Evolutionary conservation across 2,329 filamentous ascomycete genomes (phyloP), one percentile per base, ranked within the genome.

Genomic region (Aspergillus candidus): DNA sequence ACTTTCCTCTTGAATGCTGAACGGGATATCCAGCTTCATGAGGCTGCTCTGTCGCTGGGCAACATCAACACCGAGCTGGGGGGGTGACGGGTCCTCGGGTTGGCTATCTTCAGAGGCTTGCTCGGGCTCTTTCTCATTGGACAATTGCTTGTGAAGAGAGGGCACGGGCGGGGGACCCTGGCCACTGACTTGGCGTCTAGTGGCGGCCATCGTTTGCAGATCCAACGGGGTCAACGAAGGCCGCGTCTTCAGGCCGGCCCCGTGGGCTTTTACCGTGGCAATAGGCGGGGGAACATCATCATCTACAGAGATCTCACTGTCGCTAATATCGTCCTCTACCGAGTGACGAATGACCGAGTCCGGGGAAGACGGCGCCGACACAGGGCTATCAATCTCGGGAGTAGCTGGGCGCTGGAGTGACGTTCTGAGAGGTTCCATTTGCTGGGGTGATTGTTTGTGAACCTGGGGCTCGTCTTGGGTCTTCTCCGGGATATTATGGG

Each of bases 341-440:
- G 82, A 80, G 58, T 90, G 86, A 49, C 87, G 86, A 51, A 96
- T 91, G 15, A 97, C 90, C 6, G 91, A 97, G 39, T 89, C 86
- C 11, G 91, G 90, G 6, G 88, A 94, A 30, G 81, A 79, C 8
- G 81, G 80, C 50, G 84, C 82, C 3, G 68, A 67, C 1, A 79
- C 70, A 1, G 77, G 73, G 43, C 71, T 76, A 56, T 83, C 74
- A 59, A 86, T 22, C 75, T 86, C 32, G 4, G 67, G 66, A 2
- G 67, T 70, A 3, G 52, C 48, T n/a, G 69, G 65, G n/a, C 69
- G 66, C 12, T 64, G 59, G 18, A 72, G 58, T 10, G 65, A 66
- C 32, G 67, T 58, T 4, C 62, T 58, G 37, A 69, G 61, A 3
- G 61, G 60, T 14, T 58, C 48, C 53, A 69, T 63, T 35, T 65